Percentiles rank a stretch among this genome's conserved stretches.
Evolutionary conservation across 2,329 filamentous ascomycete genomes (phyloP).

Genomic region (Dichotomopilus funicola): DNA sequence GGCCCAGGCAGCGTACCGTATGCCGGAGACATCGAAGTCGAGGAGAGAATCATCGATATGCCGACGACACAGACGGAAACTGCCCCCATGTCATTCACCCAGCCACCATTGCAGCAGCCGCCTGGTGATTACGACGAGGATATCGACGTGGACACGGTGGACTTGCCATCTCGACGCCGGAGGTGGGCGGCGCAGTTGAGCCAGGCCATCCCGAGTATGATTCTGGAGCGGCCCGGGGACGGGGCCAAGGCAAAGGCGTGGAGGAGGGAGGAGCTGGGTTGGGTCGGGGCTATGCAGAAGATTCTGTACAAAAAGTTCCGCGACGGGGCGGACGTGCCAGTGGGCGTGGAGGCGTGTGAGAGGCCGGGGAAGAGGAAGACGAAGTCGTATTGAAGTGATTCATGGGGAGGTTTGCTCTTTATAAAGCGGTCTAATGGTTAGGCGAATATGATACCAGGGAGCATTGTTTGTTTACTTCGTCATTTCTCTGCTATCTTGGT

Average conservation of each 20-base stretch:
- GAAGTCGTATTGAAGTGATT: slow-evolving; percentile 1
- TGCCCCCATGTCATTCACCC: not conserved
- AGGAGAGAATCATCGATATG: slow-evolving; percentile 13
- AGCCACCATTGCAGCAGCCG: not conserved
- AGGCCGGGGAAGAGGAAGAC: slow-evolving; percentile 9
- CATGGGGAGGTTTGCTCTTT: too few species aligned
- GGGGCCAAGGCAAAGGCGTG: slow-evolving; percentile 32
- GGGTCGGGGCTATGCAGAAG: slow-evolving; percentile 40
- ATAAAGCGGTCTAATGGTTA: too few species aligned
- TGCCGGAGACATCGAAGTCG: slow-evolving; percentile 13
- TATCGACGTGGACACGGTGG: too few species aligned
- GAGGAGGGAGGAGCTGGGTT: slow-evolving; percentile 39
- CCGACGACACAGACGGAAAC: not conserved
- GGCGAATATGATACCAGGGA: not conserved
- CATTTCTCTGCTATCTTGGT: too few species aligned
- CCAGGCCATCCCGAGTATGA: slow-evolving; percentile 20
- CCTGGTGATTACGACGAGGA: not conserved
- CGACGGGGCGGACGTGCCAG: slow-evolving; percentile 19
- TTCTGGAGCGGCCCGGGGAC: slow-evolving; percentile 28
- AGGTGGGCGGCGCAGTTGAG: not conserved
- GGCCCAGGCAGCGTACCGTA: not conserved
- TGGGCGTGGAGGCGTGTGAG: slow-evolving; percentile 15
- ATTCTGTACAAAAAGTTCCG: slow-evolving; percentile 30
- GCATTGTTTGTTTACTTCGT: not conserved
- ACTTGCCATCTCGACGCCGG: not conserved